Percentiles rank a stretch among this genome's conserved stretches.
phyloP scores from a whole-genome alignment of 495 filamentous ascomycete genomes.

The Acidiella bohemica region DNA sequence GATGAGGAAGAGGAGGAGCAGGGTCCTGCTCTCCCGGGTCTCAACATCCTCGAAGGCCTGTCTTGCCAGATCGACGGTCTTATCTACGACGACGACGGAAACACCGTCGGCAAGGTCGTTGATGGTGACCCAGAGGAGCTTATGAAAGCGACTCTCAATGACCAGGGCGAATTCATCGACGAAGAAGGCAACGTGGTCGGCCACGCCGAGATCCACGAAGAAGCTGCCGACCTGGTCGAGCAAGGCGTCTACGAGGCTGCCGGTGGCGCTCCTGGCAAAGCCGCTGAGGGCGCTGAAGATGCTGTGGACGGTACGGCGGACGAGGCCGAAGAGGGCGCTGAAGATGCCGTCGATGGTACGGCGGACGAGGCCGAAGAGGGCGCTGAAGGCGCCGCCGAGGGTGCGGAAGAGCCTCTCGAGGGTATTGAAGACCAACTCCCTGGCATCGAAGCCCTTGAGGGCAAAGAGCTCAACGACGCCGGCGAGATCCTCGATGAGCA shows the following conservation, averaged over 20 bases:
- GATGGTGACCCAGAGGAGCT: conserved; percentile 30
- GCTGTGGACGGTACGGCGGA: conserved; percentile 17
- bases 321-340: conserved; percentile 18
- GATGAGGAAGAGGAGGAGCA: conserved; percentile 20
- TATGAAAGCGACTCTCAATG: conserved; percentile 29
- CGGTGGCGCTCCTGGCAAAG: too few species aligned
- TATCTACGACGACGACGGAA: conserved; percentile 32
- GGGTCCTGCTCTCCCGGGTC: conserved; percentile 24
- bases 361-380: conserved; percentile 18
- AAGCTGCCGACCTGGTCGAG: conserved; percentile 30
- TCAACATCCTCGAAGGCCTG: conserved; percentile 29
- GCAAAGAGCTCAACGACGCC: conserved; percentile 44
- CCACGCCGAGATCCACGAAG: conserved; percentile 28
- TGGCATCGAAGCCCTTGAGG: conserved; percentile 44
- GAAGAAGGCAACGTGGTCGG: conserved; percentile 33
- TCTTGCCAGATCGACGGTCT: conserved; percentile 26
- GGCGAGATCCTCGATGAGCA: conserved; percentile 36
- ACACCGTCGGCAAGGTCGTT: conserved; percentile 28
- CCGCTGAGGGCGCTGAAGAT: conserved; percentile 27
- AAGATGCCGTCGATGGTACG: conserved; percentile 23
- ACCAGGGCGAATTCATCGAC: conserved; percentile 33
- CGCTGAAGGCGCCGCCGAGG: conserved; percentile 19
- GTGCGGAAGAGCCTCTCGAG: conserved; percentile 18
- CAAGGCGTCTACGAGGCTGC: conserved; percentile 27
- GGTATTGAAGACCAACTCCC: conserved; percentile 36